Evolutionary conservation across 805 yeast genomes (phyloP).

Genomic region (Candida taoyuanica): DNA sequence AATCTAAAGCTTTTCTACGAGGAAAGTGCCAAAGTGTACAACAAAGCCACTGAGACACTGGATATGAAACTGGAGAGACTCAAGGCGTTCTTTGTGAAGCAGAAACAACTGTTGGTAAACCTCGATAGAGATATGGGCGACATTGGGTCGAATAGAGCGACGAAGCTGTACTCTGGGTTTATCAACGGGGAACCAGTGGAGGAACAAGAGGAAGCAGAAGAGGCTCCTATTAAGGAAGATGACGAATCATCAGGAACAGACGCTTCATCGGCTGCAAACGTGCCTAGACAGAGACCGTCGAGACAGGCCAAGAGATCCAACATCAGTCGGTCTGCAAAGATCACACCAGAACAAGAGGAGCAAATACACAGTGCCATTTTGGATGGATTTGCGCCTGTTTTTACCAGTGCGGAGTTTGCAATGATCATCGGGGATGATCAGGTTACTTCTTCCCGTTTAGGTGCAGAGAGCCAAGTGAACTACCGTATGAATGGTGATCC

Average conservation of each 20-base stretch:
- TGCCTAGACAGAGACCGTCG: constrained; percentile 4
- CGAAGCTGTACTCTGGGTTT: constrained; percentile 30
- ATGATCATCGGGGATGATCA: constrained; percentile 5
- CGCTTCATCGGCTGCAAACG: too few species aligned
- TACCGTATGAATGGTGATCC: constrained; percentile 1
- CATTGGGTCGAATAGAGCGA: constrained; percentile 27
- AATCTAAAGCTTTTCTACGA: constrained; percentile 24
- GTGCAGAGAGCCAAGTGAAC: not conserved
- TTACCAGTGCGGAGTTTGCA: constrained; percentile 31
- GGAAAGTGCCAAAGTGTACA: constrained; percentile 26
- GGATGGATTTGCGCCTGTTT: constrained; percentile 30
- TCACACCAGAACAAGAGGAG: not conserved
- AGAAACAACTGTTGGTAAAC: constrained; percentile 23
- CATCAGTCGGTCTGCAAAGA: not conserved
- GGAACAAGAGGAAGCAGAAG: not conserved
- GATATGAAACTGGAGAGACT: constrained; percentile 29
- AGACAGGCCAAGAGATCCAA: not conserved
- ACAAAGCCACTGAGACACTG: constrained; percentile 25
- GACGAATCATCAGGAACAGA: constrained; percentile 19
- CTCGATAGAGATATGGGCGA: constrained; percentile 27
- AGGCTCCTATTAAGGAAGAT: constrained; percentile 1
- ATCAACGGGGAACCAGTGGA: not conserved
- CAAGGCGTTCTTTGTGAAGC: constrained; percentile 31
- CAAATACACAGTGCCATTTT: constrained; percentile 16
- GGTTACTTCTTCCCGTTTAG: not conserved